Evolutionary conservation across 352 stramenopile genomes (phyloP).

Genomic region (Globisporangium camurandrum): DNA sequence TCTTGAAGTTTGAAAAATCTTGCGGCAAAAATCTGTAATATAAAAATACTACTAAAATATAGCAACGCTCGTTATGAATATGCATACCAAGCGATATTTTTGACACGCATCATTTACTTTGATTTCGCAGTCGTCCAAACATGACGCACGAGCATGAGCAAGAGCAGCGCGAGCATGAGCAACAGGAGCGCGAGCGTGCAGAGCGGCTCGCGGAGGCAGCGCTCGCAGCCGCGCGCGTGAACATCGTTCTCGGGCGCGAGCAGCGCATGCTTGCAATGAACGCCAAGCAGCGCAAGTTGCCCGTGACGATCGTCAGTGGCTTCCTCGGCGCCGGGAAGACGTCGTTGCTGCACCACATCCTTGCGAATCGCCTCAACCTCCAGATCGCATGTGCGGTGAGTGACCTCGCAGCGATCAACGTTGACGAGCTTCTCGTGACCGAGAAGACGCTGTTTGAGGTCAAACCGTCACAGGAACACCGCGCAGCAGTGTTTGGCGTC

Average conservation of each 20-base stretch:
- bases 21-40: too few species aligned
- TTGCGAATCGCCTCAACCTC: conserved; percentile 81
- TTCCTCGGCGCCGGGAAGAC: conserved; percentile 95
- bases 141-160: too few species aligned
- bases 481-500: conserved; percentile 65
- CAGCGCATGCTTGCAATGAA: conserved; percentile 45
- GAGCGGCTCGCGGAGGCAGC: conserved; percentile 19
- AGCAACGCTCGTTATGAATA: too few species aligned
- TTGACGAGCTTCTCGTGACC: conserved; percentile 51
- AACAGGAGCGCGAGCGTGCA: neutral
- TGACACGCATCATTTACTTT: too few species aligned
- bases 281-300: conserved; percentile 40
- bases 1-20: too few species aligned
- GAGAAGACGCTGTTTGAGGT: conserved; percentile 10
- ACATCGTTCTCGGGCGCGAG: conserved; percentile 48
- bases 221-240: conserved; percentile 40
- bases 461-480: conserved; percentile 2
- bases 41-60: too few species aligned
- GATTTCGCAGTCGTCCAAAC: too few species aligned
- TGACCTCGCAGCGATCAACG: conserved; percentile 56
- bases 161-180: neutral
- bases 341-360: conserved; percentile 94
- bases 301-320: conserved; percentile 93
- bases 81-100: too few species aligned
- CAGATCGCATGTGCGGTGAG: conserved; percentile 95